phyloP scores from a whole-genome alignment of 352 stramenopile genomes.

The Phytophthora pseudosyringae region DNA sequence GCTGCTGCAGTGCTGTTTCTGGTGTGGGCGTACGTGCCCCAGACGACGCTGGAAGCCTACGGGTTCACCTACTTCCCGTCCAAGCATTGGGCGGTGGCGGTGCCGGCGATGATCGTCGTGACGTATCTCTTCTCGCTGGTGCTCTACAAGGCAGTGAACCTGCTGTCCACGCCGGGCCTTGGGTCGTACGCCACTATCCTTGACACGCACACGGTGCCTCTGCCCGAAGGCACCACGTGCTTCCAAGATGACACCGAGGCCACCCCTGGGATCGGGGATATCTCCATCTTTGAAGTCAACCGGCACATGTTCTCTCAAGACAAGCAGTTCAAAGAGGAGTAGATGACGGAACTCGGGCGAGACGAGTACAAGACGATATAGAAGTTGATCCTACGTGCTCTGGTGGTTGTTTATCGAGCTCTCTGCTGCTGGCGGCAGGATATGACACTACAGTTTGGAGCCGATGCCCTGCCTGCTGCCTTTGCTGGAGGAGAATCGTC shows the following conservation, averaged over 20 bases:
- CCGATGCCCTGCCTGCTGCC: too few species aligned
- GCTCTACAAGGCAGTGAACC: slow-evolving; percentile 86
- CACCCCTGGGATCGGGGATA: slow-evolving; percentile 79
- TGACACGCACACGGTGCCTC: slow-evolving; percentile 70
- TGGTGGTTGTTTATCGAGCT: slow-evolving; percentile 27
- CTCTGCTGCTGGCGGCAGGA: slow-evolving; percentile 18
- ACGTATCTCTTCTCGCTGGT: slow-evolving; percentile 85
- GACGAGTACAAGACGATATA: slow-evolving; percentile 21
- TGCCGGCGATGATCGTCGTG: slow-evolving; percentile 85
- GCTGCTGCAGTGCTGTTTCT: slow-evolving; percentile 75
- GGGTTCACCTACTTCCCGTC: slow-evolving; percentile 90
- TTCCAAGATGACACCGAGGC: slow-evolving; percentile 57
- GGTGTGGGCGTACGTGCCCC: slow-evolving; percentile 89
- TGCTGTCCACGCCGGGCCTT: slow-evolving; percentile 72
- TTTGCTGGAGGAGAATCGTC: too few species aligned
- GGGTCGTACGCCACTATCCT: slow-evolving; percentile 85
- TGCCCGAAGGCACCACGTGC: slow-evolving; percentile 47
- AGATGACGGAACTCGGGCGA: background rate
- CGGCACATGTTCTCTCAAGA: slow-evolving; percentile 52
- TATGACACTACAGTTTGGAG: slow-evolving; percentile 1
- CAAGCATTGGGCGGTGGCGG: slow-evolving; percentile 90
- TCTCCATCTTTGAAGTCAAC: slow-evolving; percentile 80
- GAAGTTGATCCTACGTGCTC: slow-evolving; percentile 31
- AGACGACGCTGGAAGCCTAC: slow-evolving; percentile 75
- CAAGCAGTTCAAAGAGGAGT: slow-evolving; percentile 34